These are phyloP conservation scores for Ophiostoma montium DNA, from an alignment of 2,329 filamentous ascomycete genomes.

Conservation along the genomic window DNA sequence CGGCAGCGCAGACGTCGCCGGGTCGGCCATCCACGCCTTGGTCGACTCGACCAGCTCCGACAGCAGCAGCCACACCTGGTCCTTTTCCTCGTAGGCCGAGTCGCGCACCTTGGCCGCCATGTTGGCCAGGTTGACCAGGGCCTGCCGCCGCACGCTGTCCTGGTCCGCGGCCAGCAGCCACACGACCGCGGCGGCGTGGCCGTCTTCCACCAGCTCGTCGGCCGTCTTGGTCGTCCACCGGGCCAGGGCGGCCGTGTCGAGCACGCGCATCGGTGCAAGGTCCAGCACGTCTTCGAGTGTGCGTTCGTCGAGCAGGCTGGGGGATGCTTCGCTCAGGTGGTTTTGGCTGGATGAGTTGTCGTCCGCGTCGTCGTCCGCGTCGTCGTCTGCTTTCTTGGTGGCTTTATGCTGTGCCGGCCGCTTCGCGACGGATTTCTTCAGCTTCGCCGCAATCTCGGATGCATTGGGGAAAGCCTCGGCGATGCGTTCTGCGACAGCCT, in stretches of 20 bases:
- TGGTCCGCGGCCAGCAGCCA: slow-evolving; percentile 64
- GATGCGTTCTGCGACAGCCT: neutral
- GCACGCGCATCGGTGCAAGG: slow-evolving; percentile 29
- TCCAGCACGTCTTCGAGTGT: slow-evolving; percentile 39
- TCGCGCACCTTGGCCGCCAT: slow-evolving; percentile 48
- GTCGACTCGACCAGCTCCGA: slow-evolving; percentile 70
- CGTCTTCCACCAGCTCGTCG: slow-evolving; percentile 67
- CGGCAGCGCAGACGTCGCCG: slow-evolving; percentile 21
- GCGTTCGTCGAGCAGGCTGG: slow-evolving; percentile 21
- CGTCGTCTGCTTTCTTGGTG: neutral
- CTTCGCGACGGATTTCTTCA: neutral
- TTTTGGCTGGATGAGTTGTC: neutral
- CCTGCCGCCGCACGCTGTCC: slow-evolving; percentile 64
- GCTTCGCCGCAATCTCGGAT: neutral
- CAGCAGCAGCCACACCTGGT: slow-evolving; percentile 65
- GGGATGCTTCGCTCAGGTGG: neutral
- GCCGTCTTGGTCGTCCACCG: slow-evolving; percentile 65
- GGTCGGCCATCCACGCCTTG: slow-evolving; percentile 31
- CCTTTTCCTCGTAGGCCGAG: slow-evolving; percentile 60
- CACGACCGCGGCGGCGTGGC: slow-evolving; percentile 54
- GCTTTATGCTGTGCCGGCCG: neutral
- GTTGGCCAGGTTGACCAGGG: slow-evolving; percentile 53
- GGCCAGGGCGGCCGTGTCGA: slow-evolving; percentile 37
- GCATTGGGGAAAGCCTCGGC: neutral
- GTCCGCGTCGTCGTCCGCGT: slow-evolving; percentile 5